Conservation (phyloP, 768 basidiomycete genomes). For the Rhodotorula toruloides region DNA sequence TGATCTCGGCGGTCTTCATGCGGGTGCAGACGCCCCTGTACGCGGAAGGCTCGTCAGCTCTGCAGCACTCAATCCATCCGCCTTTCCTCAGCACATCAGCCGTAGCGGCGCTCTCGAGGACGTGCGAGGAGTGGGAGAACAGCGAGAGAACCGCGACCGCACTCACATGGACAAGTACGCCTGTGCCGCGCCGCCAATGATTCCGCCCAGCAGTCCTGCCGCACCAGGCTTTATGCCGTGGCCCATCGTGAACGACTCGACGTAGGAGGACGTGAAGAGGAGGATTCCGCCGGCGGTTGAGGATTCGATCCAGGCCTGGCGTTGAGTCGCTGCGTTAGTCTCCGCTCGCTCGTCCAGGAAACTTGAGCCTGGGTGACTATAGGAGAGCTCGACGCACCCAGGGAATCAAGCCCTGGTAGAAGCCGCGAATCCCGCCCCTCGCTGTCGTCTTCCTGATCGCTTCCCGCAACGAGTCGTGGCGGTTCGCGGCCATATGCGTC, state of each 20-base stretch:
- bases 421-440: conserved; percentile 78
- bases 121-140: not conserved
- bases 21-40: conserved; percentile 70
- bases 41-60: not conserved
- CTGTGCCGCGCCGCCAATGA: conserved; percentile 93
- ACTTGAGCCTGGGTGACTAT: not conserved
- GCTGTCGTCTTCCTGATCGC: conserved; percentile 79
- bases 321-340: too few species aligned
- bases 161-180: conserved; percentile 95
- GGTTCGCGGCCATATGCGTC: conserved; percentile 98
- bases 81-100: too few species aligned
- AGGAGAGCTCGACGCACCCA: conserved; percentile 63
- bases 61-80: not conserved
- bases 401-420: conserved; percentile 97
- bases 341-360: too few species aligned
- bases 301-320: conserved; percentile 94
- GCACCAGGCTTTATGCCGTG: conserved; percentile 70
- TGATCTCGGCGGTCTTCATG: conserved; percentile 98
- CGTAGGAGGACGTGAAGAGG: conserved; percentile 87
- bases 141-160: not conserved
- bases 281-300: conserved; percentile 95
- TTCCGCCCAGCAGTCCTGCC: conserved; percentile 87
- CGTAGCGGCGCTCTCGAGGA: too few species aligned
- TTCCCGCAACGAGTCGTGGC: conserved; percentile 77
- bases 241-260: conserved; percentile 60